phyloP scores from a whole-genome alignment of 1,284 basidiomycete species.

The Pisolithus thermaeus region DNA sequence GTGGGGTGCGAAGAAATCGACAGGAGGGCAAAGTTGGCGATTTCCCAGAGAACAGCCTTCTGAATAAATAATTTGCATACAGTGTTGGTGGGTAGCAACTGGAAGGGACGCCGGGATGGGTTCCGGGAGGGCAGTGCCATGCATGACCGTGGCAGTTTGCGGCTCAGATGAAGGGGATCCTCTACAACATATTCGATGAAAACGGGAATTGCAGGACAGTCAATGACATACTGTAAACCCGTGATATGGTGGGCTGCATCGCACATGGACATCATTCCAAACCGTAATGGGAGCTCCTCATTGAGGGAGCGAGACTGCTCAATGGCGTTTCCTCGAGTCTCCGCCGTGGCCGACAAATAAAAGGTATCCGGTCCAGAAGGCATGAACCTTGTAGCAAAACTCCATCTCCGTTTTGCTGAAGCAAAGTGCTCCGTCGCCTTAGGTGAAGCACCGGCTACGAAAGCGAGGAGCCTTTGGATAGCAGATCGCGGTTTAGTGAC shows the following conservation, averaged over 20 bases:
- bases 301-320: background rate
- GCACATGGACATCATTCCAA: background rate
- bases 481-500: background rate
- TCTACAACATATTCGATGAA: background rate
- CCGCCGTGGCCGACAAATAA: background rate
- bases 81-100: too few species aligned
- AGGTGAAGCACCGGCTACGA: background rate
- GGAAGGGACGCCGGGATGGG: too few species aligned
- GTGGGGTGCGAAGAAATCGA: too few species aligned
- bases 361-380: background rate
- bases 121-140: background rate
- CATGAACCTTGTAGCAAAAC: background rate
- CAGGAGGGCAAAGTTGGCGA: too few species aligned
- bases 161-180: background rate
- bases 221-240: background rate
- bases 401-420: background rate
- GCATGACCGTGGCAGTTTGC: background rate
- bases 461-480: background rate
- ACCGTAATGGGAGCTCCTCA: background rate
- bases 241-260: background rate
- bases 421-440: background rate
- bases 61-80: too few species aligned
- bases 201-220: background rate
- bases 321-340: background rate
- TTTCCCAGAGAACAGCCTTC: too few species aligned